Base-by-base conservation (phyloP, 108 stramenopile species). In the Nitzschia inconspicua region DNA sequence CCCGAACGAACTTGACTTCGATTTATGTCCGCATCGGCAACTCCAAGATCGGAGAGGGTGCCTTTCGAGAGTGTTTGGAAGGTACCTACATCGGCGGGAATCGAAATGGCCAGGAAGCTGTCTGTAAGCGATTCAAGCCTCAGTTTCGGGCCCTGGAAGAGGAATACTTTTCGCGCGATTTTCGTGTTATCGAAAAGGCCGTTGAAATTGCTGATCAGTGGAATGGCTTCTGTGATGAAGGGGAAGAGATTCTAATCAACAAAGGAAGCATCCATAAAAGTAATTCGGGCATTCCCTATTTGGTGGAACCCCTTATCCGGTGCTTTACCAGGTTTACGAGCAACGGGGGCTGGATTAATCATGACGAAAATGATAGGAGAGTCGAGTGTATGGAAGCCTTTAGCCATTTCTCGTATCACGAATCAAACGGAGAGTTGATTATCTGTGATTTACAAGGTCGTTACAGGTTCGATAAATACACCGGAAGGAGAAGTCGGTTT, bases 361-460 rank as follows among this genome's bases (percentile, higher is more conserved):
- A n/a, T n/a, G 69, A 73, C 54, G 55, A 55, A 24, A 40, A 29
- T 25, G 70, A 75, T 24, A 74, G 74, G 30, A 57, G 55, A 57
- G 37, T 47, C 13, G 70, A 53, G 3, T 42, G 32, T 20, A 82
- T 88, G 79, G 83, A 93, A 51, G 91, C 91, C 11, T 89, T 89
- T 48, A 68, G 60, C 44, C 85, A 86, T 66, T 85, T 48, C 61
- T 68, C 85, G 6, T 93, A 84, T 47, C 75, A 86, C 44, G 37
- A 58, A 3, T 80, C 83, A 4, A 71, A 71, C 28, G 85, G 91
- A 13, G 62, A 73, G 18, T 32, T 85, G 41, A 65, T 92, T 47
- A 81, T 92, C 1, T 83, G 84, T 34, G 91, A 92, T 63, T 35
- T 92, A 18, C 91, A 90, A 57, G 89, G 83, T 4, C 70, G 83